Evolutionary conservation across 2,329 filamentous ascomycete genomes (phyloP), one percentile per base, ranked within the genome.

Genomic region (Ceratocystis huliohia): DNA sequence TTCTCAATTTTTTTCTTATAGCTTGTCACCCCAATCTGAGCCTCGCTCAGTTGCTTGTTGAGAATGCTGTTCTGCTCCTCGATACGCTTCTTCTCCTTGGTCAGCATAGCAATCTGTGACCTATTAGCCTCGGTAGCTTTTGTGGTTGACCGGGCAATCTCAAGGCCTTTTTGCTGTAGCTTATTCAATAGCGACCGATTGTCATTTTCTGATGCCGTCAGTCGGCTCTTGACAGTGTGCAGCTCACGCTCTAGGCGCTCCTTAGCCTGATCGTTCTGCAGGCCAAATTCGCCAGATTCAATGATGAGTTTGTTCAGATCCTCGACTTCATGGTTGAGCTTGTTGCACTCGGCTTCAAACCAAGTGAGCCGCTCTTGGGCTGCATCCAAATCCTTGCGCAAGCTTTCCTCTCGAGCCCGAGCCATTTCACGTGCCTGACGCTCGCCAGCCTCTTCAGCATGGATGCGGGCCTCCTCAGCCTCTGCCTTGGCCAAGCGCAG

Each of bases 1-100:
- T 96, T 96, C 76, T 97, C 93, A 64, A 94, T 88, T 74, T 94
- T 91, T 79, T 97, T 97, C 74, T 96, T 91, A 6, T 96, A 78
- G 0, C 89, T 88, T 0, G 88, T 88, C 70, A 96, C 85, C 4
- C 85, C 85, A 28, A 96, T 76, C 71, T 96, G 93, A 5, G 89
- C 82, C 70, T 96, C 92, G 66, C 88, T 91, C 13, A 96, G 81
- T 73, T 96, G 90, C 71, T 90, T 89, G 73, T 88, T 84, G 17
- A 96, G 81, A 70, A 87, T 88, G 74, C 84, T 83, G 72, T 88
- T 91, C 64, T 93, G 87, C 70, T 96, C 91, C 68, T 96, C 92
- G 0, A 89, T 76, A 71, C 88, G 90, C 1, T 82, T 75, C 77
- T 96, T 97, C 72, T 96, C 93, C 17, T 86, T 84, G 69, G 93